A percentile compares a stretch with the other conserved stretches of the same genome.
These are phyloP conservation scores for Proliferodiscus dingleyae DNA, from an alignment of 2,329 filamentous ascomycete genomes.

Conservation along the genomic window DNA sequence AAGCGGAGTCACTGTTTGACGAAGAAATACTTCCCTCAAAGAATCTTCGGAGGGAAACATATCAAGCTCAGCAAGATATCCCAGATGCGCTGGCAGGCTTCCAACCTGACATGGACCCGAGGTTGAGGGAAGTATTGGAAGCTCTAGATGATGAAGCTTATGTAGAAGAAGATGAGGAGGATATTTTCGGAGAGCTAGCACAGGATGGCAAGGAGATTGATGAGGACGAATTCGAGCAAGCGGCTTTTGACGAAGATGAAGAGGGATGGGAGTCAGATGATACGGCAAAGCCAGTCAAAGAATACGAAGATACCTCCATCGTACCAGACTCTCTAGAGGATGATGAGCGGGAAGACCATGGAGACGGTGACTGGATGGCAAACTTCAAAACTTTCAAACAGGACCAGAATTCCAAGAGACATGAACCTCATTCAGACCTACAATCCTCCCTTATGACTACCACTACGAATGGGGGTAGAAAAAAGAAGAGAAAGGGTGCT, in stretches of 20 bases:
- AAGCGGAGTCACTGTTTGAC: slow-evolving; percentile 58
- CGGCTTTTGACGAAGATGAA: slow-evolving; percentile 53
- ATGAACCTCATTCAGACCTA: slow-evolving; percentile 47
- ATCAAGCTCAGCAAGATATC: slow-evolving; percentile 88
- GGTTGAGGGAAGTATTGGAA: slow-evolving; percentile 84
- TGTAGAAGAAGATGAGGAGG: slow-evolving; percentile 76
- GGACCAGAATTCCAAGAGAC: slow-evolving; percentile 54
- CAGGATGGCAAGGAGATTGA: slow-evolving; percentile 68
- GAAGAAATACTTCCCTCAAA: slow-evolving; percentile 74
- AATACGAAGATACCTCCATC: slow-evolving; percentile 41
- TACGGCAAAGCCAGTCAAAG: slow-evolving; percentile 69
- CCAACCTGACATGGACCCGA: slow-evolving; percentile 95
- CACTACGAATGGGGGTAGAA: slow-evolving; percentile 72
- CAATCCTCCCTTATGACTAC: slow-evolving; percentile 69
- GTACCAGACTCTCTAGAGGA: slow-evolving; percentile 41
- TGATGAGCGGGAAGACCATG: slow-evolving; percentile 53
- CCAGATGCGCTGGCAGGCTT: slow-evolving; percentile 91
- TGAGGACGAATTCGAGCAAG: slow-evolving; percentile 72
- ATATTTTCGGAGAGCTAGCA: slow-evolving; percentile 75
- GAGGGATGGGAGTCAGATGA: slow-evolving; percentile 95
- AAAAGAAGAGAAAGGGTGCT: slow-evolving; percentile 94
- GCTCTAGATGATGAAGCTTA: slow-evolving; percentile 94
- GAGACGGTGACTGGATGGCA: slow-evolving; percentile 78
- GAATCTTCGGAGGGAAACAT: slow-evolving; percentile 70
- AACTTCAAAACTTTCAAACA: slow-evolving; percentile 95